These are phyloP conservation scores for Pascua sp. DNA, from an alignment of 1,284 basidiomycete genomes.

Conservation along the genomic window DNA sequence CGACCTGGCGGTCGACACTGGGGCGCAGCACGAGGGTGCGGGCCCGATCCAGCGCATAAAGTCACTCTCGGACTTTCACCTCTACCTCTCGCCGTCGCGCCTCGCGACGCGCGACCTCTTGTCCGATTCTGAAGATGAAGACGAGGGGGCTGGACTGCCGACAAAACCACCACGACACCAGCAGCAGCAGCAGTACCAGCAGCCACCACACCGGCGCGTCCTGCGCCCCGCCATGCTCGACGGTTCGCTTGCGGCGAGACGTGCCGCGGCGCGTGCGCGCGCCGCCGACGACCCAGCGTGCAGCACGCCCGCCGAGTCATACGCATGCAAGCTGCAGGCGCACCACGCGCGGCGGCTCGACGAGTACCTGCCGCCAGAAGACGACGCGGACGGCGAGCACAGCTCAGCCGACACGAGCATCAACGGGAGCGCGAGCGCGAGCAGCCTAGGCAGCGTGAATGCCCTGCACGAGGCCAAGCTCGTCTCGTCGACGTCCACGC, in stretches of 20 bases:
- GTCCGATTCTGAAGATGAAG: conserved; percentile 37
- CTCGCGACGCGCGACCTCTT: conserved; percentile 41
- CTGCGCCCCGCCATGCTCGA: conserved; percentile 32
- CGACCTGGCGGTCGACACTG: conserved; percentile 1
- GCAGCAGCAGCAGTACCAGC: not conserved
- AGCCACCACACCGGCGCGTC: conserved; percentile 2
- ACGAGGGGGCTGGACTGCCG: not conserved
- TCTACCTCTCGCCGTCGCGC: conserved; percentile 48
- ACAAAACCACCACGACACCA: not conserved
- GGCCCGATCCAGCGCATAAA: conserved; percentile 34
- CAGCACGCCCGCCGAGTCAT: conserved; percentile 19
- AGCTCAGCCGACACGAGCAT: too few species aligned
- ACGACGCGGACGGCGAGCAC: not conserved
- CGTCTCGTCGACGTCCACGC: not conserved
- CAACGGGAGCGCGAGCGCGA: too few species aligned
- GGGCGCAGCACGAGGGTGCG: not conserved
- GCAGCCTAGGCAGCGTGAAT: too few species aligned
- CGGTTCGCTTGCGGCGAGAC: conserved; percentile 16
- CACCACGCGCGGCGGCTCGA: conserved; percentile 42
- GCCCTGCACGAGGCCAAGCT: too few species aligned
- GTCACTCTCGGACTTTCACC: conserved; percentile 44
- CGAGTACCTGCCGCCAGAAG: conserved; percentile 12
- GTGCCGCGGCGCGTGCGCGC: conserved; percentile 9
- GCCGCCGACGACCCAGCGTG: not conserved
- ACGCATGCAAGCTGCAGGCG: conserved; percentile 35